Percentiles rank a stretch among this genome's conserved stretches.
These are phyloP conservation scores for Ceratocystis variospora DNA, from an alignment of 2,329 filamentous ascomycete species.

Conservation along the genomic window DNA sequence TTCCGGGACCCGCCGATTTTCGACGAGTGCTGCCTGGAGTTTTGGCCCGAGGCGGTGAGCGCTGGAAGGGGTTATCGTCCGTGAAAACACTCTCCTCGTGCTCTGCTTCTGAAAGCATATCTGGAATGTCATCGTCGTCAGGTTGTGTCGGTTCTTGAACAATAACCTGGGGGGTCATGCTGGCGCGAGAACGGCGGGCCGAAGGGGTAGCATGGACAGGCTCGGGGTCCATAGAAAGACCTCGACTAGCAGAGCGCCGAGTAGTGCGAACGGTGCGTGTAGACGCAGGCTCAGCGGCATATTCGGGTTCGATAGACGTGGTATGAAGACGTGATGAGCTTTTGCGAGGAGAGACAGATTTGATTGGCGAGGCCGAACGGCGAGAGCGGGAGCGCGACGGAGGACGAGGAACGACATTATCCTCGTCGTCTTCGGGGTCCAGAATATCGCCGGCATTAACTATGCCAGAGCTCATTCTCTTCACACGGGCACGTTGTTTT, in stretches of 20 bases:
- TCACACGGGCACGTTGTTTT: constrained; percentile 59
- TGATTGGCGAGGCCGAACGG: constrained; percentile 42
- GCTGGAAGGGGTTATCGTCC: constrained; percentile 85
- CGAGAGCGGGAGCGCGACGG: constrained; percentile 29
- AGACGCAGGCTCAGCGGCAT: constrained; percentile 8
- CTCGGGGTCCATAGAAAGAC: constrained; percentile 35
- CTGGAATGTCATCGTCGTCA: constrained; percentile 25
- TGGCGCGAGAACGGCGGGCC: constrained; percentile 13
- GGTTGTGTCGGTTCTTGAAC: constrained; percentile 15
- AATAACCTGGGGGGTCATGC: constrained; percentile 16
- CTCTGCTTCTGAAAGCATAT: constrained; percentile 25
- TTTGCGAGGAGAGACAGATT: constrained; percentile 26
- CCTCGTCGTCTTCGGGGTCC: constrained; percentile 51
- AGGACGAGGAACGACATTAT: constrained; percentile 39
- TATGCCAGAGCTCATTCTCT: constrained; percentile 79
- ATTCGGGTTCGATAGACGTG: constrained; percentile 24
- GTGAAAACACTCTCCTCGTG: constrained; percentile 59
- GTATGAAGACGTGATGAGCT: constrained; percentile 35
- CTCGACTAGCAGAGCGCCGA: constrained; percentile 16
- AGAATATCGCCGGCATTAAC: constrained; percentile 36
- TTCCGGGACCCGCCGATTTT: constrained; percentile 33
- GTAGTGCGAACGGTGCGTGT: constrained; percentile 10
- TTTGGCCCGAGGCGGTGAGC: constrained; percentile 46
- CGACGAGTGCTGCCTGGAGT: constrained; percentile 35
- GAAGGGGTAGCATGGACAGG: constrained; percentile 31